phyloP scores from a whole-genome alignment of 2,329 filamentous ascomycete genomes.

The Tolypocladium ophioglossoides region DNA sequence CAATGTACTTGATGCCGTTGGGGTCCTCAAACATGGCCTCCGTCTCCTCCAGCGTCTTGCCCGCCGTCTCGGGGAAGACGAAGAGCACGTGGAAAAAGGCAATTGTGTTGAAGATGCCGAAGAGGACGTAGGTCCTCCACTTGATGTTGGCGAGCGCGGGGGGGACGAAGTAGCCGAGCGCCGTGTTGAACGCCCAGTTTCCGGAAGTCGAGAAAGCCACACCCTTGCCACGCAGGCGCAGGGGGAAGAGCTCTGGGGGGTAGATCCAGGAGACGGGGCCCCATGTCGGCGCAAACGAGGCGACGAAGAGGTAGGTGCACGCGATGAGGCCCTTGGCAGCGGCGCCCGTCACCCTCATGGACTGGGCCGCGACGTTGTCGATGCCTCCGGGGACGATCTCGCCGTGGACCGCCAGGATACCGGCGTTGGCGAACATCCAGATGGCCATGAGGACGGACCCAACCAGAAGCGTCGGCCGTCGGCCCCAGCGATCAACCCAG shows the following conservation, averaged over 20 bases:
- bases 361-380: constrained; percentile 33
- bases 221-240: constrained; percentile 39
- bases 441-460: constrained; percentile 56
- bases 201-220: constrained; percentile 39
- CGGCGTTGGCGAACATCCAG: constrained; percentile 46
- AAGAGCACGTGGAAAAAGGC: constrained; percentile 43
- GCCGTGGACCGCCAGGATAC: constrained; percentile 37
- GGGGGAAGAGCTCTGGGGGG: constrained; percentile 43
- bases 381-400: constrained; percentile 29
- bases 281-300: constrained; percentile 33
- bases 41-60: constrained; percentile 44
- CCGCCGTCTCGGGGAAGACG: constrained; percentile 44
- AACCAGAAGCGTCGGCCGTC: constrained; percentile 55
- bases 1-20: constrained; percentile 18
- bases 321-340: constrained; percentile 54
- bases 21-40: constrained; percentile 34
- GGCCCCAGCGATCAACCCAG: constrained; percentile 67
- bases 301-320: constrained; percentile 55
- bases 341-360: constrained; percentile 31
- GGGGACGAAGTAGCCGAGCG: constrained; percentile 27
- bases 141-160: constrained; percentile 27
- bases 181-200: constrained; percentile 31
- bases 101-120: constrained; percentile 38
- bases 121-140: constrained; percentile 43
- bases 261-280: constrained; percentile 45